Evolutionary conservation across 805 yeast species (phyloP).

Genomic region (Candida alai): DNA sequence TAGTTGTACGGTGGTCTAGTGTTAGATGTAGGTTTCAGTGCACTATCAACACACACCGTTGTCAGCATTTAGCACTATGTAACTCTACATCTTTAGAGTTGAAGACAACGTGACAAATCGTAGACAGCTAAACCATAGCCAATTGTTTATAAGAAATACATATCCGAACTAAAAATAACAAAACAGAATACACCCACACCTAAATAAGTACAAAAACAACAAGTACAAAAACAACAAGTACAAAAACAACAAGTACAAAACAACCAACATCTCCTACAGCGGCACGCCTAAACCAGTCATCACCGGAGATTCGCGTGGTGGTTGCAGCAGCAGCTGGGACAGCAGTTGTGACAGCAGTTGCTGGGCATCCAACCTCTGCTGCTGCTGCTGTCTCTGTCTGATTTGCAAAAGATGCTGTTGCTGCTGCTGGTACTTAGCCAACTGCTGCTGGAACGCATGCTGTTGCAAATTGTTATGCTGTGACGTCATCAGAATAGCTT

Average conservation of each 20-base stretch:
- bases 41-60: too few species aligned
- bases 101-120: too few species aligned
- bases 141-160: too few species aligned
- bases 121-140: too few species aligned
- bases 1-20: too few species aligned
- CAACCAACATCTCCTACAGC: slow-evolving; percentile 1
- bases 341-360: slow-evolving; percentile 11
- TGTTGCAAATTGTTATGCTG: slow-evolving; percentile 42
- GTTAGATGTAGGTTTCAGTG: too few species aligned
- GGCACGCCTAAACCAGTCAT: not conserved
- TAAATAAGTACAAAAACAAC: slow-evolving; percentile 1
- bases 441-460: slow-evolving; percentile 42
- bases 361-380: slow-evolving; percentile 18
- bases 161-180: slow-evolving; percentile 1
- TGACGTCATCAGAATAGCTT: slow-evolving; percentile 39
- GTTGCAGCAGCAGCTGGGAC: slow-evolving; percentile 5
- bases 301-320: not conserved
- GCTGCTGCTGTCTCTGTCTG: slow-evolving; percentile 35
- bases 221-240: not conserved
- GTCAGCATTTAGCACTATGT: too few species aligned
- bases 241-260: not conserved
- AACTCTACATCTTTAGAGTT: too few species aligned
- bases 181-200: not conserved
- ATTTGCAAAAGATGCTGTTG: slow-evolving; percentile 34
- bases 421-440: slow-evolving; percentile 37